Base-by-base conservation (phyloP, 441 rosid genomes). In the Populus hybrid region DNA sequence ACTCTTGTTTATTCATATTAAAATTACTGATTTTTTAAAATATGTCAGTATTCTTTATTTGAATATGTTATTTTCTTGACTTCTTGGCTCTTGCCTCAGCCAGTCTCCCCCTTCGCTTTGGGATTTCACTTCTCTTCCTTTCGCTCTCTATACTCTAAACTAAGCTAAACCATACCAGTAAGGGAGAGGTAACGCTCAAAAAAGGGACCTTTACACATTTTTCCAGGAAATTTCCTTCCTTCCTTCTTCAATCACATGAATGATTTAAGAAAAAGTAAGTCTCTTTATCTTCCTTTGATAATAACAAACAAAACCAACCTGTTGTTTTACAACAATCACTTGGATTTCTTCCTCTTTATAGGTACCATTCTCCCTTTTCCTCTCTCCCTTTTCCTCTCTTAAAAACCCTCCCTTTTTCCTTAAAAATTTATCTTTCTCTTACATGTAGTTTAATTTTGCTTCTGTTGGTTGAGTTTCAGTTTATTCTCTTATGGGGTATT, bases 221-320 rank as follows among this genome's bases (percentile, higher is more conserved):
- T 84, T n/a, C 88, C 79, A 6, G 64, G 86, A 87, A 83, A 66
- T 68, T 84, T 84, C 78, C 33, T n/a, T 76, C 78, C 33, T n/a
- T 76, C 35, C 33, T 23, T 66, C 73, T 12, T 42, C 38, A 20
- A 77, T 29, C 76, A 45, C 36, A 23, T 50, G 21, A 74, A n/a
- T 18, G 33, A 74, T 28, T 26, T 11, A 21, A 63, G 56, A 7
- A 50, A 31, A n/a, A 20, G 28, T 6, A 14, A 50, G 28, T 7
- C 73, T 6, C 26, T 50, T 64, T 64, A 65, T 74, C 11, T 50
- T 2, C 35, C 11, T 50, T 40, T 23, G 4, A 35, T 36, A 1
- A 3, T 40, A 38, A 40, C 28, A 7, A 21, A 59, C 64, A 59
- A 59, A 59, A n/a, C 64, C 64, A 23, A 7, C 23, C 31, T 9